A percentile compares a stretch with the other conserved stretches of the same genome.
phyloP scores from a whole-genome alignment of 345 rosid genomes.

The Cardiospermum halicacabum region DNA sequence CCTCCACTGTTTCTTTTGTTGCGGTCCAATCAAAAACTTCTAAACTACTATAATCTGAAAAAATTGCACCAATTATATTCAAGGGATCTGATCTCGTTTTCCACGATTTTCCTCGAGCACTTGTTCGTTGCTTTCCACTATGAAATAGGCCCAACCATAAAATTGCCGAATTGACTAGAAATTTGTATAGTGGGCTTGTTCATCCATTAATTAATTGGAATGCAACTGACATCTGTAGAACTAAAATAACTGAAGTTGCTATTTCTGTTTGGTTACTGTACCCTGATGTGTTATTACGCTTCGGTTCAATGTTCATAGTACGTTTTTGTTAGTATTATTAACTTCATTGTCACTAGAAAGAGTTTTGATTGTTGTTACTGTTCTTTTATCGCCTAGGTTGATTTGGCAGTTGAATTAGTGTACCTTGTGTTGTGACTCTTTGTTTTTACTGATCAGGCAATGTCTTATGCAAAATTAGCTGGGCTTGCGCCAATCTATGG shows the following conservation, averaged over 20 bases:
- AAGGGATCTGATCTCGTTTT: neutral
- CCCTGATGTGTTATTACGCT: neutral
- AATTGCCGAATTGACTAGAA: neutral
- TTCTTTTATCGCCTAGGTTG: neutral
- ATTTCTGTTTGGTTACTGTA: neutral
- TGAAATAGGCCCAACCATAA: neutral
- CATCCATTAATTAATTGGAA: neutral
- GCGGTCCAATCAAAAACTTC: neutral
- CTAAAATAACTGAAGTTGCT: neutral
- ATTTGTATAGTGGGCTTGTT: neutral
- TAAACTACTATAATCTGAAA: neutral
- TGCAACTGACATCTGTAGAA: neutral
- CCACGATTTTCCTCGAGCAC: neutral
- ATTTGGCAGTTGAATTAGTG: slow-evolving; percentile 1
- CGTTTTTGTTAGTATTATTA: neutral
- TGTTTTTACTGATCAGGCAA: slow-evolving; percentile 67
- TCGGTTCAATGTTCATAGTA: neutral
- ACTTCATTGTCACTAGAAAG: neutral
- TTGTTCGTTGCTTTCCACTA: neutral
- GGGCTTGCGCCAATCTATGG: slow-evolving; percentile 94
- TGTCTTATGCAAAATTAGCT: slow-evolving; percentile 98
- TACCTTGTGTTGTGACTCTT: slow-evolving; percentile 10
- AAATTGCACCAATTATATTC: neutral
- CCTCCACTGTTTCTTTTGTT: too few relatives aligned
- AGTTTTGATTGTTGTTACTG: neutral